These are phyloP conservation scores for Dictyostelium firmibasis DNA, from an alignment of 78 protist species.

Conservation along the genomic window DNA sequence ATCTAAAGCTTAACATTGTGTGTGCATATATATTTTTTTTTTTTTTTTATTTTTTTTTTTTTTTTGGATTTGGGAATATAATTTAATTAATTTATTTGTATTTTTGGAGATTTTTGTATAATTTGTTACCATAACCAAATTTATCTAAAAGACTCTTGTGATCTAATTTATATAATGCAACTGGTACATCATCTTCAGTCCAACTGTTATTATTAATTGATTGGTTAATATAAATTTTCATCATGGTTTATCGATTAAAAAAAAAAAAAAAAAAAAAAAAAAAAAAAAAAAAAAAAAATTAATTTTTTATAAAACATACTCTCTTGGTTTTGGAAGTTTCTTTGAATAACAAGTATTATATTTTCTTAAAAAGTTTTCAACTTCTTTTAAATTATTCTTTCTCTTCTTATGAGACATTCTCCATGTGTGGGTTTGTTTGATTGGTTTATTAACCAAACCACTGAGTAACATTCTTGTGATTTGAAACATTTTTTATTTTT, in stretches of 20 bases:
- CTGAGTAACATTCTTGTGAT: background rate
- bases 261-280: background rate
- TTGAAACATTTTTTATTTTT: background rate
- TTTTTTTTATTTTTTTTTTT: background rate
- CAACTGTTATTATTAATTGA: background rate
- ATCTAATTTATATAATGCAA: slow-evolving; percentile 58
- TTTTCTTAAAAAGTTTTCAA: slow-evolving; percentile 40
- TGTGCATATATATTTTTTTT: too few relatives aligned
- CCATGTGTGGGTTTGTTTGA: slow-evolving; percentile 70
- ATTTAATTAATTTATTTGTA: background rate
- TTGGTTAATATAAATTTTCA: background rate
- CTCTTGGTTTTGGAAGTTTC: slow-evolving; percentile 62
- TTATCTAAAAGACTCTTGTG: slow-evolving; percentile 38
- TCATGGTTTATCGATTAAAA: too few relatives aligned
- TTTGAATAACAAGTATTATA: slow-evolving; percentile 62
- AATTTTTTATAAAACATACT: background rate
- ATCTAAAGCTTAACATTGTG: too few relatives aligned
- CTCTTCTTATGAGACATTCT: slow-evolving; percentile 61
- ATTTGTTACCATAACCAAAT: slow-evolving; percentile 65
- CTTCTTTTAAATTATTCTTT: background rate
- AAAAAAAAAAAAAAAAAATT: background rate
- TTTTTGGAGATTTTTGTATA: slow-evolving; percentile 52
- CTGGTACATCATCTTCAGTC: slow-evolving; percentile 46
- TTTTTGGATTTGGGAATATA: background rate
- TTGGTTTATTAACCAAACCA: slow-evolving; percentile 34